Conservation (phyloP, 2,329 filamentous ascomycete genomes). For the Cyanodermella asteris region DNA sequence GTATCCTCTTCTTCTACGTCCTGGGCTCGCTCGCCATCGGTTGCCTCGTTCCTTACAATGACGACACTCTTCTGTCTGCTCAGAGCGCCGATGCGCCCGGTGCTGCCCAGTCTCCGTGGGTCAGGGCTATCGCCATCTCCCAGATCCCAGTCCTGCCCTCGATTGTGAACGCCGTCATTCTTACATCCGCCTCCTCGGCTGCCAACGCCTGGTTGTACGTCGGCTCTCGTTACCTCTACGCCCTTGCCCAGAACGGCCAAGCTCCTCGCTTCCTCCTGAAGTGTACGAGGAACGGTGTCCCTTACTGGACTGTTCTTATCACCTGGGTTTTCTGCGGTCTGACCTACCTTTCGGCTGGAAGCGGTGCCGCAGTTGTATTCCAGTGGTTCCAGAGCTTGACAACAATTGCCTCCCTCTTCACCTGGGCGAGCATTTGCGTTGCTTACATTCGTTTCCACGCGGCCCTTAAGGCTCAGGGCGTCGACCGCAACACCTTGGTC, state of each 20-base stretch:
- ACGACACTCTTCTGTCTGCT: slow-evolving; percentile 18
- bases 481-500: slow-evolving; percentile 15
- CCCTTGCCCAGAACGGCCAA: slow-evolving; percentile 24
- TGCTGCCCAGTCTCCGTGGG: slow-evolving; percentile 19
- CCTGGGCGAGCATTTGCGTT: slow-evolving; percentile 26
- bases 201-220: slow-evolving; percentile 21
- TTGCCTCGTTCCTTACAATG: slow-evolving; percentile 19
- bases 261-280: slow-evolving; percentile 29
- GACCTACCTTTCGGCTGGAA: slow-evolving; percentile 22
- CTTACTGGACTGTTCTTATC: slow-evolving; percentile 20
- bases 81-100: slow-evolving; percentile 6
- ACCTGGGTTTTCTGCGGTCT: slow-evolving; percentile 21
- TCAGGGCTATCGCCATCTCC: slow-evolving; percentile 19
- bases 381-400: slow-evolving; percentile 26
- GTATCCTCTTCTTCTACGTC: slow-evolving; percentile 21
- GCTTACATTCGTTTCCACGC: slow-evolving; percentile 25
- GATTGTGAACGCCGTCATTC: slow-evolving; percentile 20
- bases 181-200: slow-evolving; percentile 21
- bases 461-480: slow-evolving; percentile 19
- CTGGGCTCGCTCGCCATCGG: slow-evolving; percentile 17
- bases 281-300: slow-evolving; percentile 25
- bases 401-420: slow-evolving; percentile 25
- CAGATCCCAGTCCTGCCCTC: slow-evolving; percentile 17
- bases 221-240: slow-evolving; percentile 44
- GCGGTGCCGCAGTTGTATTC: slow-evolving; percentile 19